Percentiles rank a stretch among this genome's conserved stretches.
Conservation (phyloP, 257 asterid species). For the Solanum megistacrolobum region DNA sequence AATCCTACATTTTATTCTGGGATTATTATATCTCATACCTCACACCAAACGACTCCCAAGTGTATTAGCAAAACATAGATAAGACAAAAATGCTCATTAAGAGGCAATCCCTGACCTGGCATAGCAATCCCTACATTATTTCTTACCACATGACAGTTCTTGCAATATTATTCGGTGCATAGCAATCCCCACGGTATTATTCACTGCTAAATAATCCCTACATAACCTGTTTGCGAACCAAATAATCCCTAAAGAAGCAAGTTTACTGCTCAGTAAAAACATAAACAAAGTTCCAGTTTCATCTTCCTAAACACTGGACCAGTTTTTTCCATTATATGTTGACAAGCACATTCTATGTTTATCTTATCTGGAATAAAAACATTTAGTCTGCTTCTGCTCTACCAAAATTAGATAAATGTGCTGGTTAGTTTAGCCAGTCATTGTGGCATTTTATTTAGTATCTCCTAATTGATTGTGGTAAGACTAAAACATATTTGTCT, state of each 20-base stretch:
- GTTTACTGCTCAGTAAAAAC: neutral
- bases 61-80: neutral
- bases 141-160: neutral
- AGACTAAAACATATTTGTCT: neutral
- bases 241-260: neutral
- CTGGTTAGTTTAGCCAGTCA: neutral
- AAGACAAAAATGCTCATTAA: neutral
- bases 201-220: neutral
- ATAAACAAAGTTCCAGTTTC: neutral
- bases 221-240: neutral
- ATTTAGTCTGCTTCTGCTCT: neutral
- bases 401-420: neutral
- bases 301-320: neutral
- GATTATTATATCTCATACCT: neutral
- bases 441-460: neutral
- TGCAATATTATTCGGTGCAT: neutral
- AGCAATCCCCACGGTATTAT: neutral
- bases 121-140: neutral
- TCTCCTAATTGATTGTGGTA: neutral
- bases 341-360: neutral
- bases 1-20: neutral
- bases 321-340: neutral
- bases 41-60: neutral
- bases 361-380: neutral
- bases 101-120: neutral